Conservation (phyloP, 768 basidiomycete species). For the Kwoniella europaea region DNA sequence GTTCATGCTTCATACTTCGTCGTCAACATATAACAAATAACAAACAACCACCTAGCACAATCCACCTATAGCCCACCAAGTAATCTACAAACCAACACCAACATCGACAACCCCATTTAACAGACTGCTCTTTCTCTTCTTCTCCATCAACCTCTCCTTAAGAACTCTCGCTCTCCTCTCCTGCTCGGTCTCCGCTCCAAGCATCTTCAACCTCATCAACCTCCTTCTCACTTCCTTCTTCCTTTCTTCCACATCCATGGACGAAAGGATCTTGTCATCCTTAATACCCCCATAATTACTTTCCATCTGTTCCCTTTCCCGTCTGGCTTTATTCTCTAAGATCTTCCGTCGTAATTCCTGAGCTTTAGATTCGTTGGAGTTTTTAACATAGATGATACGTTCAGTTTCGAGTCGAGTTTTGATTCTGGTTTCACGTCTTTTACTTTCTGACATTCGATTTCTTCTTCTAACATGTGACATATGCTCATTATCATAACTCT, state of each 20-base stretch:
- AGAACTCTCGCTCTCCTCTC: slow-evolving; percentile 47
- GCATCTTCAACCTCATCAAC: slow-evolving; percentile 48
- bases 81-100: background rate
- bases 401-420: background rate
- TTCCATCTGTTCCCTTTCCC: slow-evolving; percentile 31
- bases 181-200: slow-evolving; percentile 47
- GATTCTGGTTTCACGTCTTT: background rate
- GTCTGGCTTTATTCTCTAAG: slow-evolving; percentile 30
- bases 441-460: background rate
- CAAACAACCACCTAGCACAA: too few relatives aligned
- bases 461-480: too few relatives aligned
- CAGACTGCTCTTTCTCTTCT: slow-evolving; percentile 24
- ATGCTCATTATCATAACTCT: too few relatives aligned
- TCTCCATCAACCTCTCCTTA: slow-evolving; percentile 41
- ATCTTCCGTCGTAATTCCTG: slow-evolving; percentile 37
- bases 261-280: slow-evolving; percentile 29
- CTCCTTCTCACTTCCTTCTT: slow-evolving; percentile 42
- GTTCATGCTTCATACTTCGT: too few relatives aligned
- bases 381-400: background rate
- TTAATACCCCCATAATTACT: slow-evolving; percentile 18
- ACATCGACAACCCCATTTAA: background rate
- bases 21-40: too few relatives aligned
- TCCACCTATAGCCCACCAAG: background rate
- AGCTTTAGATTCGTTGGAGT: slow-evolving; percentile 33
- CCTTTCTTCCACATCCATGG: slow-evolving; percentile 39